Percentiles rank a stretch among this genome's conserved stretches.
Conservation (phyloP, 176 grass and related monocot genomes). For the Cocos nucifera region DNA sequence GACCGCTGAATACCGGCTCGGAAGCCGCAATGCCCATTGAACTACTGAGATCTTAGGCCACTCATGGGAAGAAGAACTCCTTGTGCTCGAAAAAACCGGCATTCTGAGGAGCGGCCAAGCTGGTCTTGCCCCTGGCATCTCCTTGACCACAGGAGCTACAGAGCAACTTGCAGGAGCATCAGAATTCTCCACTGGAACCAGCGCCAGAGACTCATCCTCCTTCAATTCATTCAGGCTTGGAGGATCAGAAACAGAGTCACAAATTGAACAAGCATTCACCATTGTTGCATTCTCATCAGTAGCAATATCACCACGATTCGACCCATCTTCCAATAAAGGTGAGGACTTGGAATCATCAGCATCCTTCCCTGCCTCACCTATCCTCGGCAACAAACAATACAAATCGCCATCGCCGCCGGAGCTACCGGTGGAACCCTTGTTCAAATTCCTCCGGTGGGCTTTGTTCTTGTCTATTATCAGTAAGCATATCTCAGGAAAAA, state of each 20-base stretch:
- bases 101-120: conserved; percentile 38
- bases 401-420: conserved; percentile 28
- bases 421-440: conserved; percentile 35
- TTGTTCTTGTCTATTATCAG: conserved; percentile 6
- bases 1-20: conserved; percentile 36
- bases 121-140: conserved; percentile 41
- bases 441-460: conserved; percentile 18
- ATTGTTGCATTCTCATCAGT: conserved; percentile 19
- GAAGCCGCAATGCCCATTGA: conserved; percentile 72
- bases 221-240: conserved; percentile 15
- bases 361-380: conserved; percentile 33
- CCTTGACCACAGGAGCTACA: conserved; percentile 22
- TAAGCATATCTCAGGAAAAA: neutral
- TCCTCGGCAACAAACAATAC: conserved; percentile 35
- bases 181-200: conserved; percentile 8
- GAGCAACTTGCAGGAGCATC: conserved; percentile 30
- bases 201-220: conserved; percentile 11
- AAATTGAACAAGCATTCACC: conserved; percentile 23
- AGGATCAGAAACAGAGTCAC: conserved; percentile 4
- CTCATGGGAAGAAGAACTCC: conserved; percentile 47
- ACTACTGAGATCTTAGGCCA: conserved; percentile 58
- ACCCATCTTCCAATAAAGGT: conserved; percentile 8
- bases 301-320: conserved; percentile 29
- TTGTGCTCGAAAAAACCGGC: conserved; percentile 53
- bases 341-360: conserved; percentile 31